These are phyloP conservation scores for Dioscorea dumetorum DNA, from an alignment of 106 monocot species.

Conservation along the genomic window DNA sequence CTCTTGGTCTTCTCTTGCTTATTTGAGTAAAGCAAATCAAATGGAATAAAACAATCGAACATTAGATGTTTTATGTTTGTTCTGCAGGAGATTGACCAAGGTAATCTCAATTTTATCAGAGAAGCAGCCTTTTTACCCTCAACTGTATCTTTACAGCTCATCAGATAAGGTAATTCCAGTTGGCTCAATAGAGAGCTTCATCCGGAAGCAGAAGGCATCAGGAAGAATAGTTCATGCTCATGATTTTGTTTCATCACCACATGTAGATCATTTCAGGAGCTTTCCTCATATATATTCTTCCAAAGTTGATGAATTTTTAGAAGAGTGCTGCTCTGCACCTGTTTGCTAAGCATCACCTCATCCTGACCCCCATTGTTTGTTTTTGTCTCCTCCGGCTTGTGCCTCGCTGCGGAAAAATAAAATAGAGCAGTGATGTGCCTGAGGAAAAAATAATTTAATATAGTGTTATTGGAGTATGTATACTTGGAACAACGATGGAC, in stretches of 20 bases:
- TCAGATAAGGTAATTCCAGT: constrained; percentile 79
- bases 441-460: no score
- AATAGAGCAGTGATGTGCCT: no score
- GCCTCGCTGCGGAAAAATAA: no score
- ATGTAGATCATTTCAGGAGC: constrained; percentile 89
- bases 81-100: constrained; percentile 60
- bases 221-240: constrained; percentile 49
- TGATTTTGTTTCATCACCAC: constrained; percentile 77
- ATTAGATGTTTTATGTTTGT: background rate
- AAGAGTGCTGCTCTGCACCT: constrained; percentile 22
- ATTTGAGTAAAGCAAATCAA: background rate
- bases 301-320: constrained; percentile 62
- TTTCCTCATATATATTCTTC: constrained; percentile 62
- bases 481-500: no score
- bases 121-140: constrained; percentile 74
- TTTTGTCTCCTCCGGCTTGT: no score
- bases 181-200: constrained; percentile 53
- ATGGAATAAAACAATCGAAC: background rate
- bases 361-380: no score
- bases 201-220: constrained; percentile 44
- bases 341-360: background rate
- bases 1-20: background rate
- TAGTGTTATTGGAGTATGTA: no score
- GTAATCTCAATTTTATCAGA: constrained; percentile 46
- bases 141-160: constrained; percentile 87